Base-by-base conservation (phyloP, 371 early-diverging fungal genomes). In the Actinomucor elegans region DNA sequence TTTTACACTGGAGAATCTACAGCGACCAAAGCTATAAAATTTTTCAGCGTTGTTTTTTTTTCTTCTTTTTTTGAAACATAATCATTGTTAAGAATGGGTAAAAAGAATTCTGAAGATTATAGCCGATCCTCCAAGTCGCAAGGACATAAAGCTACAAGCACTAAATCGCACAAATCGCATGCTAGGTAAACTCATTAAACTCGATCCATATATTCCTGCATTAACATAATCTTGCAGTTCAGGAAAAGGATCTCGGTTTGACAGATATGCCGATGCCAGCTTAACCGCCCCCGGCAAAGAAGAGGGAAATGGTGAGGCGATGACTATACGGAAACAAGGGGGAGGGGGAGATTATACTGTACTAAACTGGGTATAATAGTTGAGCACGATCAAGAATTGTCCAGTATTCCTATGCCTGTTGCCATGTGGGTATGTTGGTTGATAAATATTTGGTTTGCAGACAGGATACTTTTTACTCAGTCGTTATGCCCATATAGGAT, bases 361-460 rank as follows among this genome's bases (percentile, higher is more conserved):
- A n/a, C 15, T 26, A 7, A 35, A 17, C 8, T 33, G n/a, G 3
- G 11, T 2, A 21, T 26, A 18, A n/a, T 36, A 59, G 59, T 48
- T 1, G 59, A 53, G 31, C 53, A 51, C 37, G 51, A 33, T 9
- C 31, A 26, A 23, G 55, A n/a, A n/a, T n/a, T 45, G 37, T 67
- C 67, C n/a, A 73, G 48, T 42, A 80, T 89, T 52, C 87, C 88
- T 14, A 81, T 91, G 77, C 89, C 92, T 11, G 71, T 92, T 2
- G 88, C 85, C 43, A 90, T 92, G 92, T 92, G 92, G 90, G 86
- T 80, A 54, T 59, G 20, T 11, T n/a, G n/a, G n/a, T n/a, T n/a
- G n/a, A n/a, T n/a, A n/a, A n/a, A n/a, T n/a, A n/a, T n/a, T n/a
- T n/a, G n/a, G n/a, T n/a, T n/a, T n/a, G n/a, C n/a, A n/a, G n/a